Evolutionary conservation across 768 basidiomycete species (phyloP).

Genomic region (Strobilomyces echinocephalus): DNA sequence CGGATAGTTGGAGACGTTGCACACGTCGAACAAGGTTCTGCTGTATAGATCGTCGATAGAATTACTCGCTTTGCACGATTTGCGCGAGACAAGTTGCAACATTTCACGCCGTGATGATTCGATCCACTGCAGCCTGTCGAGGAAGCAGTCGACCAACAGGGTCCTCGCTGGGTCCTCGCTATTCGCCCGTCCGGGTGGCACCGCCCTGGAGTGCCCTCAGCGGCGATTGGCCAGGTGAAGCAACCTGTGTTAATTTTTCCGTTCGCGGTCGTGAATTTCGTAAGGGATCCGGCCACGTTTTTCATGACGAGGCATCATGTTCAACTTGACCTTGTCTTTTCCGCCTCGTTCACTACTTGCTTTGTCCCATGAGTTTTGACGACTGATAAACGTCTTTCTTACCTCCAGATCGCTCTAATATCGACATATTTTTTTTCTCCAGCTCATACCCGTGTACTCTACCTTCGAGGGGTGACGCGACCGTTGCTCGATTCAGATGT

Average conservation of each 20-base stretch:
- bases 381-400: slow-evolving; percentile 25
- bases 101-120: background rate
- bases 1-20: slow-evolving; percentile 35
- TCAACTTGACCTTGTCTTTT: slow-evolving; percentile 13
- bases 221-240: background rate
- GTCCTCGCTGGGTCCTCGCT: too few species aligned
- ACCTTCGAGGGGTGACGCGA: background rate
- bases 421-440: slow-evolving; percentile 1
- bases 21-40: slow-evolving; percentile 8
- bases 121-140: too few species aligned
- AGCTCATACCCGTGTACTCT: slow-evolving; percentile 17
- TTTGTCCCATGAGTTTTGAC: slow-evolving; percentile 30
- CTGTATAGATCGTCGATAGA: background rate
- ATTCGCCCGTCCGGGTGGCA: too few species aligned
- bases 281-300: slow-evolving; percentile 28
- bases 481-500: slow-evolving; percentile 15
- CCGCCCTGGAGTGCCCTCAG: background rate
- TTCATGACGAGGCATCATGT: slow-evolving; percentile 21
- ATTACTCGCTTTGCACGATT: too few species aligned
- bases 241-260: background rate
- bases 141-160: too few species aligned
- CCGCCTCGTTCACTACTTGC: slow-evolving; percentile 25
- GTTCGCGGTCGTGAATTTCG: slow-evolving; percentile 9
- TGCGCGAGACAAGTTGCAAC: too few species aligned
- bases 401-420: slow-evolving; percentile 5